Evolutionary conservation across 176 grass and related monocot species (phyloP).

Genomic region (Tuctoria greenei): DNA sequence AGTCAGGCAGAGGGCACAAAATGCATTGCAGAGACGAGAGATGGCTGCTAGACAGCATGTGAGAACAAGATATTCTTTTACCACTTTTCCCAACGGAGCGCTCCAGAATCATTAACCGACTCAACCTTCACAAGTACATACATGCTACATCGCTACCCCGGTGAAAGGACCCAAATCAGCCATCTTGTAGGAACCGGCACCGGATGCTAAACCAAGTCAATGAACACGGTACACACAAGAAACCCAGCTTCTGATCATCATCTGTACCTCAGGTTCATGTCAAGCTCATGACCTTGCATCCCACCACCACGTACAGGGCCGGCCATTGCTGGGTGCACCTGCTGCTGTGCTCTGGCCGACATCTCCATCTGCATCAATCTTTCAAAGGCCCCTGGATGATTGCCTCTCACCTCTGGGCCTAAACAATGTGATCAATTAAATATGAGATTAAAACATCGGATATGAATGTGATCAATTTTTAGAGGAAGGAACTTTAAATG

Average conservation of each 20-base stretch:
- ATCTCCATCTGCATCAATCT: slow-evolving; percentile 85
- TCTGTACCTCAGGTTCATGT: slow-evolving; percentile 71
- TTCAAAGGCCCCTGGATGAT: slow-evolving; percentile 65
- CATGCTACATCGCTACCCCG: slow-evolving; percentile 13
- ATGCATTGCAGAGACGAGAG: slow-evolving; percentile 32
- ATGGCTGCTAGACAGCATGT: slow-evolving; percentile 21
- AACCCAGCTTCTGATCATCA: slow-evolving; percentile 53
- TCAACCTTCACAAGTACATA: slow-evolving; percentile 34
- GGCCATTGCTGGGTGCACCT: slow-evolving; percentile 55
- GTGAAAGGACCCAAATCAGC: background rate
- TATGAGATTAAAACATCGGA: background rate
- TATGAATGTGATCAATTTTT: too few species aligned
- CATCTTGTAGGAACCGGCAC: slow-evolving; percentile 9
- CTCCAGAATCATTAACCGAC: background rate
- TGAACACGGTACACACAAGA: slow-evolving; percentile 41
- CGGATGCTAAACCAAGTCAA: slow-evolving; percentile 33
- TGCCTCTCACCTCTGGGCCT: slow-evolving; percentile 41
- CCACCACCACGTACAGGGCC: slow-evolving; percentile 59
- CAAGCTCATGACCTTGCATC: slow-evolving; percentile 54
- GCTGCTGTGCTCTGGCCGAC: slow-evolving; percentile 70
- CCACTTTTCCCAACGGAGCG: background rate
- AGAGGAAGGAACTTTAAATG: too few species aligned
- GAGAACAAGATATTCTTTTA: background rate
- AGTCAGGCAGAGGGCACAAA: slow-evolving; percentile 2
- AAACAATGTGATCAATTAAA: background rate